phyloP scores from a whole-genome alignment of 805 yeast genomes.

The Candida xiaguanensis region DNA sequence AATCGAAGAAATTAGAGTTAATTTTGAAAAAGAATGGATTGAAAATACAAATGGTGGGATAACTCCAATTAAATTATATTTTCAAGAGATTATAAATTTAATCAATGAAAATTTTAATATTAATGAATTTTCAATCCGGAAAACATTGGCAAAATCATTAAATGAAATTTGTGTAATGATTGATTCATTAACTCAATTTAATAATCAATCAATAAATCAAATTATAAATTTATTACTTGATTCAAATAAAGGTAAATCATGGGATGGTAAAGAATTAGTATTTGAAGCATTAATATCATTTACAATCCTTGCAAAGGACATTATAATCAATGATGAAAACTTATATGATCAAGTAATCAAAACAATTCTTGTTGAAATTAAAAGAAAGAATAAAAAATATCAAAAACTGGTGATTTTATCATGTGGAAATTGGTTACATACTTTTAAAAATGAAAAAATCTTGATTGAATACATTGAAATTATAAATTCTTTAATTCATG shows the following conservation, averaged over 20 bases:
- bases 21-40: conserved; percentile 68
- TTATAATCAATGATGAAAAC: conserved; percentile 20
- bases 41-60: conserved; percentile 74
- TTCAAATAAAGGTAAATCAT: conserved; percentile 73
- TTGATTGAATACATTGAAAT: conserved; percentile 35
- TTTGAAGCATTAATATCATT: conserved; percentile 66
- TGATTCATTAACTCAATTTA: conserved; percentile 21
- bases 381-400: conserved; percentile 63
- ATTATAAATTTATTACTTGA: conserved; percentile 53
- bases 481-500: conserved; percentile 32
- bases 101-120: conserved; percentile 50
- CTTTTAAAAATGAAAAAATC: conserved; percentile 29
- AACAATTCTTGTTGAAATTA: conserved; percentile 56
- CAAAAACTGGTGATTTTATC: conserved; percentile 51
- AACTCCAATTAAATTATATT: conserved; percentile 65
- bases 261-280: conserved; percentile 83
- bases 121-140: conserved; percentile 60
- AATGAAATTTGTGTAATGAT: conserved; percentile 53
- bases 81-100: conserved; percentile 60
- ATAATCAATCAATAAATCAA: conserved; percentile 16
- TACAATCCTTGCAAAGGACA: conserved; percentile 41
- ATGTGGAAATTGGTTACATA: conserved; percentile 48
- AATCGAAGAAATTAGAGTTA: conserved; percentile 38
- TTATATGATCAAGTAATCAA: conserved; percentile 37
- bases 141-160: conserved; percentile 65